Conservation (phyloP, 805 yeast genomes). For the Ogataea naganishii region DNA sequence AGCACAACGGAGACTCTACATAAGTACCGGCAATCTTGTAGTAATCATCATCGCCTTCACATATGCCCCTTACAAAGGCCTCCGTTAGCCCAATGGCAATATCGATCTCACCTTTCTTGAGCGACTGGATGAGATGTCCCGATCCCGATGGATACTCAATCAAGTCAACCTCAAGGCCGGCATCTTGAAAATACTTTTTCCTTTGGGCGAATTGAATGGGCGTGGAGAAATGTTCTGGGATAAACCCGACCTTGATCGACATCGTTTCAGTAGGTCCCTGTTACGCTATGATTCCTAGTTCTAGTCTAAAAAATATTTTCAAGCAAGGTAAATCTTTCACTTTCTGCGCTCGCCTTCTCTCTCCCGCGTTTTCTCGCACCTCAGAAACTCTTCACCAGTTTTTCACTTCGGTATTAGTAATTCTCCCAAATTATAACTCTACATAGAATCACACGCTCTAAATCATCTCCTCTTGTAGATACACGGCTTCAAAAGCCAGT, state of each 20-base stretch:
- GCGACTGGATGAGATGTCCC: slow-evolving; percentile 73
- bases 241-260: slow-evolving; percentile 57
- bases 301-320: neutral
- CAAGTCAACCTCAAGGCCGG: slow-evolving; percentile 48
- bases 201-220: slow-evolving; percentile 67
- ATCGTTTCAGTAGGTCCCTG: neutral
- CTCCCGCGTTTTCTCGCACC: too few relatives aligned
- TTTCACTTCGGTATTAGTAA: too few relatives aligned
- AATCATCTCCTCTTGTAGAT: slow-evolving; percentile 77
- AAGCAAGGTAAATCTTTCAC: too few relatives aligned
- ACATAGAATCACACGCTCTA: neutral
- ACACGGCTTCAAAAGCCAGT: slow-evolving; percentile 92
- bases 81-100: slow-evolving; percentile 87
- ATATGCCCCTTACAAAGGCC: slow-evolving; percentile 78
- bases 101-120: slow-evolving; percentile 57
- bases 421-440: neutral
- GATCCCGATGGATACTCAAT: slow-evolving; percentile 79
- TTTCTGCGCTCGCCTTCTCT: too few relatives aligned
- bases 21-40: slow-evolving; percentile 74
- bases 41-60: slow-evolving; percentile 49
- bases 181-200: slow-evolving; percentile 44
- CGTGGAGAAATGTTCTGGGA: slow-evolving; percentile 89
- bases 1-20: slow-evolving; percentile 77
- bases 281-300: neutral
- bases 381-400: too few relatives aligned